Conservation (phyloP, 345 rosid species). For the Lepidium didymum region DNA sequence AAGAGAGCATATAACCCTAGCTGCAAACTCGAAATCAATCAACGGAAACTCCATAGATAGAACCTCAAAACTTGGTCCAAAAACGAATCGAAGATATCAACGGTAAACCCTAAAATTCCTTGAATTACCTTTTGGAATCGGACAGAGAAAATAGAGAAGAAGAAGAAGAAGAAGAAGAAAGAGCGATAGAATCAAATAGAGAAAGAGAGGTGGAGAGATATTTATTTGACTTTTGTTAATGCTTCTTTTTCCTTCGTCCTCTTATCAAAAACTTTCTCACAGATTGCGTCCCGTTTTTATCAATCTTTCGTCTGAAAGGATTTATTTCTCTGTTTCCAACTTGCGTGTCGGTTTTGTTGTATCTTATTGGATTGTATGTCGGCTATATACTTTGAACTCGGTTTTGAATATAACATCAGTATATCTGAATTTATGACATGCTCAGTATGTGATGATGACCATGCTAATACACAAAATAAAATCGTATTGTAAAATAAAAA, state of each 20-base stretch:
- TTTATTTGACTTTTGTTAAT: slow-evolving; percentile 16
- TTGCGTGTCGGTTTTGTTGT: slow-evolving; percentile 26
- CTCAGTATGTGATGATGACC: too few relatives aligned
- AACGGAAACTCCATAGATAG: background rate
- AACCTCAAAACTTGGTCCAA: background rate
- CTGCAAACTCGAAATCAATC: slow-evolving; percentile 5
- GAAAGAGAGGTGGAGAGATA: slow-evolving; percentile 20
- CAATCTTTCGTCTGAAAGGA: background rate
- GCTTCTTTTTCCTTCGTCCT: background rate
- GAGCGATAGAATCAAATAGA: slow-evolving; percentile 31
- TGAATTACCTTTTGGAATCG: slow-evolving; percentile 15
- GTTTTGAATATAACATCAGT: background rate
- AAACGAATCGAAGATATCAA: slow-evolving; percentile 5
- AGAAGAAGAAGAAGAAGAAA: too few relatives aligned
- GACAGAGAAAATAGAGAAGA: background rate
- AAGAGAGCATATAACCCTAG: slow-evolving; percentile 18
- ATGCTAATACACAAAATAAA: too few relatives aligned
- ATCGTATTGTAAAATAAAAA: too few relatives aligned
- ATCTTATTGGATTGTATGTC: slow-evolving; percentile 14
- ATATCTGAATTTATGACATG: too few relatives aligned
- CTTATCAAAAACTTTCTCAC: background rate
- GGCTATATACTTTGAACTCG: slow-evolving; percentile 3
- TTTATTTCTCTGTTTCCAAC: background rate
- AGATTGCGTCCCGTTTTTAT: slow-evolving; percentile 26
- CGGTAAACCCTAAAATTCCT: slow-evolving; percentile 7